A percentile compares a stretch with the other conserved stretches of the same genome.
Evolutionary conservation across 805 yeast genomes (phyloP).

Genomic region (Maudiozyma saulgeensis): DNA sequence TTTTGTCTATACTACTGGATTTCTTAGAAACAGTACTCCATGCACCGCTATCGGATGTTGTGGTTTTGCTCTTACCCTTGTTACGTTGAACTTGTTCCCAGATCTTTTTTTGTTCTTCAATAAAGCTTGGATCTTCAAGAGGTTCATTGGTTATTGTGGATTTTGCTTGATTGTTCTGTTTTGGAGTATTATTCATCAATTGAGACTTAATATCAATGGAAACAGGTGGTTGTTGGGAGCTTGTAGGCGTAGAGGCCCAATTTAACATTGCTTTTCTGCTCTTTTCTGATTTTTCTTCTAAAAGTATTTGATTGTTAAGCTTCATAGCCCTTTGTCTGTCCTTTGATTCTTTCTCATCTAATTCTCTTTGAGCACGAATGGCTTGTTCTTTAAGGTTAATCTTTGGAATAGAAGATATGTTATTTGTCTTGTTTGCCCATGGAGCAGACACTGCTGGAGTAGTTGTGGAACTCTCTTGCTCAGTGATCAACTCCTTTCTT

Average conservation of each 20-base stretch:
- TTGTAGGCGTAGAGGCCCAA: constrained; percentile 22
- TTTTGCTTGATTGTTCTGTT: background rate
- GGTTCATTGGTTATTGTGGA: background rate
- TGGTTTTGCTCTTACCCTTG: constrained; percentile 57
- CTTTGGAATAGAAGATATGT: constrained; percentile 13
- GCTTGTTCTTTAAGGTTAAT: constrained; percentile 11
- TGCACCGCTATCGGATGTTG: constrained; percentile 31
- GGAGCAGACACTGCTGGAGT: constrained; percentile 10
- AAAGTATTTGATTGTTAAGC: constrained; percentile 14
- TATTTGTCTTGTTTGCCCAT: constrained; percentile 21
- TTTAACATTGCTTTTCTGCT: constrained; percentile 18
- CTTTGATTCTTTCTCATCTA: constrained; percentile 13
- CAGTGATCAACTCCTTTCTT: background rate
- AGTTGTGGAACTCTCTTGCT: background rate
- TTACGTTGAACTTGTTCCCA: constrained; percentile 52
- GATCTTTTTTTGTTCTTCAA: constrained; percentile 26
- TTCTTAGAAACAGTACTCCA: constrained; percentile 25
- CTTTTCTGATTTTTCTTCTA: constrained; percentile 16
- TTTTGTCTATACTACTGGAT: constrained; percentile 6
- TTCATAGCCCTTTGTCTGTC: constrained; percentile 12
- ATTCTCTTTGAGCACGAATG: background rate
- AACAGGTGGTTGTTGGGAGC: constrained; percentile 7
- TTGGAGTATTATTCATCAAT: constrained; percentile 1
- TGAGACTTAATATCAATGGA: constrained; percentile 15
- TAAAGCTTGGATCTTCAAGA: constrained; percentile 19